Percentiles rank a stretch among this genome's conserved stretches.
phyloP scores from a whole-genome alignment of 2,329 filamentous ascomycete species.

The Colletotrichum abscissum region DNA sequence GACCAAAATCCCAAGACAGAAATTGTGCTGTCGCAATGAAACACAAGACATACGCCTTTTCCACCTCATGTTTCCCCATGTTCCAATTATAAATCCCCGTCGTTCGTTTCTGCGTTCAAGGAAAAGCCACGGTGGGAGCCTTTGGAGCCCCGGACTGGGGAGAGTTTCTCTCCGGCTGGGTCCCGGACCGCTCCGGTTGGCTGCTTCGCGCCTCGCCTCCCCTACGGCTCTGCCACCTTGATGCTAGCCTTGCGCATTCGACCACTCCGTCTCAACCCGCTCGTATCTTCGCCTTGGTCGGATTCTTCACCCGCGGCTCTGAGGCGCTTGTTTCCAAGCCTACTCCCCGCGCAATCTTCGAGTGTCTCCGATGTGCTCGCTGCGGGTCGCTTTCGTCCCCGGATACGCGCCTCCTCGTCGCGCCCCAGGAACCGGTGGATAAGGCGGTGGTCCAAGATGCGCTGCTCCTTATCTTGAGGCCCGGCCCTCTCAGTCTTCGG shows the following conservation, averaged over 20 bases:
- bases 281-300: conserved; percentile 38
- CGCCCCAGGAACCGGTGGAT: conserved; percentile 85
- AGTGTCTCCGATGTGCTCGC: conserved; percentile 28
- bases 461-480: conserved; percentile 76
- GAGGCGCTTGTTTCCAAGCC: conserved; percentile 30
- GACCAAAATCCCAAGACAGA: not conserved
- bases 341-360: conserved; percentile 14
- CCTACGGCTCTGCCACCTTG: conserved; percentile 30
- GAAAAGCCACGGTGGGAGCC: conserved; percentile 10
- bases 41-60: conserved; percentile 8
- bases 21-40: not conserved
- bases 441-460: conserved; percentile 85
- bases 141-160: not conserved
- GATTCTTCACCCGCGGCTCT: conserved; percentile 14
- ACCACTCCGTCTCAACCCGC: conserved; percentile 47
- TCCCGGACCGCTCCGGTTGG: conserved; percentile 27
- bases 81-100: conserved; percentile 34
- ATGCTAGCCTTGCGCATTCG: conserved; percentile 48
- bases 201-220: not conserved
- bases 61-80: conserved; percentile 10
- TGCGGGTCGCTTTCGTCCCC: conserved; percentile 49
- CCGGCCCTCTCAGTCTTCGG: conserved; percentile 91
- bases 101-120: not conserved
- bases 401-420: conserved; percentile 71
- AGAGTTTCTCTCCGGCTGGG: not conserved